Base-by-base conservation (phyloP, 371 early-diverging fungal species). In the Homolaphlyctis polyrhiza region DNA sequence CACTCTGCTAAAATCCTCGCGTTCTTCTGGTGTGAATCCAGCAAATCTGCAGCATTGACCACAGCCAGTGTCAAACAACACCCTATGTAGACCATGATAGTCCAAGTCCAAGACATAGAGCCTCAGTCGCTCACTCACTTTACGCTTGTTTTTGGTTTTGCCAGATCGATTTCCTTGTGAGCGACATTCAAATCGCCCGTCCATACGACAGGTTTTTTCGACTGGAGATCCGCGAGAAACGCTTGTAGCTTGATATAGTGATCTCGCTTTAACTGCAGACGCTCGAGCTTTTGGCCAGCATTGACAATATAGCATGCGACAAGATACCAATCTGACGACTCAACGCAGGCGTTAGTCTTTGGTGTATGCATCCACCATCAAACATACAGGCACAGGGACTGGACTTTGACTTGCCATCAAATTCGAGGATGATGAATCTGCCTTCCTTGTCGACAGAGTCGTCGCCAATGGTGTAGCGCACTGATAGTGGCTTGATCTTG, bases 131-230 rank as follows among this genome's bases (percentile, higher is more conserved):
- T 28, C 14, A 57, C 64, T 48, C 74, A 77, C 82, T 77, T 70
- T 64, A 73, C 60, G 71, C 94, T 94, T 8, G 89, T 84, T 35
- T 84, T 75, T 0, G 95, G 95, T n/a, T 86, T 77, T 16, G 93
- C 86, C 48, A 95, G 74, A 74, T 95, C 95, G 23, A 88, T 78
- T 35, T 80, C 83, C 57, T 86, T 80, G 69, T 93, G 94, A 0
- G 93, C 90, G 18, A 95, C 95, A 70, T 95, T 95, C 35, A 95
- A 70, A 73, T 95, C 95, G 61, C 95, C 95, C 3, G 89, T 75
- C 88, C 91, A 93, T 48, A 95, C 78, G 2, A 93, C 84, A 1
- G 87, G 83, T 73, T 91, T 91, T 57, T 78, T 80, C 58, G 79
- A 72, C 63, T 91, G 90, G 32, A 95, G 75, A 6, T 77, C 74